Percentiles rank a stretch among this genome's conserved stretches.
Evolutionary conservation across 1,284 basidiomycete species (phyloP).

Genomic region (Exobasidium cylindrosporum): DNA sequence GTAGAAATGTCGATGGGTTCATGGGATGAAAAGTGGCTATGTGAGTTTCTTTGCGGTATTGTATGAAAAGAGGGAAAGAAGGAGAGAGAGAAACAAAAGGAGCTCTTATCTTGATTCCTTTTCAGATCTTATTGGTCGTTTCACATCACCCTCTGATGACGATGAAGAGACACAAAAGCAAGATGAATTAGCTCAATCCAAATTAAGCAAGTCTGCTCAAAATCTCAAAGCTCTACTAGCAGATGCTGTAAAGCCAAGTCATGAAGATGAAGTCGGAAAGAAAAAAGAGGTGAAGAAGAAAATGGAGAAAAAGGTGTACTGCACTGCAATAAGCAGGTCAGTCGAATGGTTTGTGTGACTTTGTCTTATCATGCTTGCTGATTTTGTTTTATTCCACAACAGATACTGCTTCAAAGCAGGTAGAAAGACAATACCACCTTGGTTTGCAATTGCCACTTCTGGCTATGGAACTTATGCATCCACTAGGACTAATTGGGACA

Average conservation of each 20-base stretch:
- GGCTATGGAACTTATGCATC: slow-evolving; percentile 32
- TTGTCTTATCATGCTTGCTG: neutral
- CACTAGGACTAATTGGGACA: slow-evolving; percentile 38
- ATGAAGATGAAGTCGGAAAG: slow-evolving; percentile 18
- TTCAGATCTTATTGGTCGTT: slow-evolving; percentile 24
- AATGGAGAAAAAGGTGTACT: slow-evolving; percentile 24
- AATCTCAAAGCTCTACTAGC: slow-evolving; percentile 9
- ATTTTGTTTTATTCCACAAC: neutral
- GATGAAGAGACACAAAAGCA: neutral
- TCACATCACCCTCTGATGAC: slow-evolving; percentile 17
- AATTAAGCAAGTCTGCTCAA: slow-evolving; percentile 8
- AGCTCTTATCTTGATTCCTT: neutral
- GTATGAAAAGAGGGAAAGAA: neutral
- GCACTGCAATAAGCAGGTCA: slow-evolving; percentile 26
- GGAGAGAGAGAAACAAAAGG: neutral
- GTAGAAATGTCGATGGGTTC: slow-evolving; percentile 27
- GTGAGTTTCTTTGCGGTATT: neutral
- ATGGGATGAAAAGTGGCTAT: slow-evolving; percentile 49
- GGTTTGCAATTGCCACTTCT: slow-evolving; percentile 38
- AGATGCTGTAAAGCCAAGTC: slow-evolving; percentile 10
- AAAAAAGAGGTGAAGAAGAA: slow-evolving; percentile 3
- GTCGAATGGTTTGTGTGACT: slow-evolving; percentile 2
- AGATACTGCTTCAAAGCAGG: slow-evolving; percentile 39
- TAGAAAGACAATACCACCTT: slow-evolving; percentile 43
- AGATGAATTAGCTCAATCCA: neutral